phyloP scores from a whole-genome alignment of 2,329 filamentous ascomycete genomes.

The Botrytis cinerea region DNA sequence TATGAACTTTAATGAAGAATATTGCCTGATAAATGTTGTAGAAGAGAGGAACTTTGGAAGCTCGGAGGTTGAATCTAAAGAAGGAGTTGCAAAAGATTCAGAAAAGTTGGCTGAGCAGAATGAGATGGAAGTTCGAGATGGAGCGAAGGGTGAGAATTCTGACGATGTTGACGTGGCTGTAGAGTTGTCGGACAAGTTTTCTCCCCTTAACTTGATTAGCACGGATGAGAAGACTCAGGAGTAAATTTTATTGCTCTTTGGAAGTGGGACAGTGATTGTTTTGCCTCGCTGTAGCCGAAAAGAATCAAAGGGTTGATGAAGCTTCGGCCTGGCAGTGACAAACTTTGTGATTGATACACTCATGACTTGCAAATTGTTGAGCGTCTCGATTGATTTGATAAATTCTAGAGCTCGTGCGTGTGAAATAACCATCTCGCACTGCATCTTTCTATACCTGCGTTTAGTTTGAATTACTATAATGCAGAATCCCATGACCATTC shows the following conservation, averaged over 20 bases:
- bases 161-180: neutral
- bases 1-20: neutral
- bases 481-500: no score
- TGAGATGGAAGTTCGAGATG: no score
- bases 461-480: no score
- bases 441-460: neutral
- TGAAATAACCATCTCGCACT: fast-evolving
- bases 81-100: neutral
- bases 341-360: neutral
- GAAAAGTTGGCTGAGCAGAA: neutral
- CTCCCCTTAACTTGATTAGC: neutral
- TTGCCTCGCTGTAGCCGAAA: neutral
- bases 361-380: neutral
- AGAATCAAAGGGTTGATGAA: neutral
- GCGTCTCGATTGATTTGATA: neutral
- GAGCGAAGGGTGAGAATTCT: neutral
- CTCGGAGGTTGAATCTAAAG: neutral
- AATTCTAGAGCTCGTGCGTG: neutral
- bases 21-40: neutral
- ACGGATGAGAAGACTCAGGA: neutral
- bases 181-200: neutral
- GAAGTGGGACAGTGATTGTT: neutral
- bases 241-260: neutral
- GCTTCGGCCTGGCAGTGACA: neutral
- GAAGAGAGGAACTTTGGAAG: neutral